Evolutionary conservation across 2,329 filamentous ascomycete species (phyloP), one percentile per base, ranked within the genome.

Genomic region (Aureobasidium sp.): DNA sequence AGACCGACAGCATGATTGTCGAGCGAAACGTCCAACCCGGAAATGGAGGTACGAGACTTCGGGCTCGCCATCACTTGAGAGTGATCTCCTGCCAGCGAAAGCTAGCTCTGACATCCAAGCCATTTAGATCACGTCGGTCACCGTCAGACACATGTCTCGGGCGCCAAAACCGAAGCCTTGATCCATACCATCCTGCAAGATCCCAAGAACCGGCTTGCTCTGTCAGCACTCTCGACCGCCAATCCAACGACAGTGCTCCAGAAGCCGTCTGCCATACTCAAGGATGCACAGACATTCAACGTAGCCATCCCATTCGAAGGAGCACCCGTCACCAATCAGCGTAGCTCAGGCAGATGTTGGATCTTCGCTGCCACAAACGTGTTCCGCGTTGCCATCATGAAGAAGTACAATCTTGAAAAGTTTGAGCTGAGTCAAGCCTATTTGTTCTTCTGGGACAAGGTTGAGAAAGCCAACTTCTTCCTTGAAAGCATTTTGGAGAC

Each of bases 391-490:
- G 85, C 88, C 1, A 75, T 95, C 41, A 91, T 93, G 85, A 85
- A 87, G 69, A 84, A 84, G 62, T 86, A 94, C 69, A 80, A 83
- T 58, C 79, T 95, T 17, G 79, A 83, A 41, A 75, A 79, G 50
- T 94, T 95, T 63, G 87, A 95, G 74, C 76, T 95, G n/a, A 90
- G 85, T 25, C 90, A 95, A 70, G 77, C 84, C 1, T 94, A 94
- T 63, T 78, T 95, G 3, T 95, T 91, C 72, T 95, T 89, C 77
- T 94, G 86, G 85, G 90, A 95, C 68, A 95, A 95, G 72, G 80
- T 95, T 17, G 90, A 95, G 69, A 95, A 95, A 70, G 78, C 85
- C 7, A 95, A 95, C 68, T 95, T 80, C 74, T 95, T 94, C 71
- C 78, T 95, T 16, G 88, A 94, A 70, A 85, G 87, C 63, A 80